These are phyloP conservation scores for Chlamydomonas eustigma DNA, from an alignment of 139 green algal genomes.

Conservation along the genomic window DNA sequence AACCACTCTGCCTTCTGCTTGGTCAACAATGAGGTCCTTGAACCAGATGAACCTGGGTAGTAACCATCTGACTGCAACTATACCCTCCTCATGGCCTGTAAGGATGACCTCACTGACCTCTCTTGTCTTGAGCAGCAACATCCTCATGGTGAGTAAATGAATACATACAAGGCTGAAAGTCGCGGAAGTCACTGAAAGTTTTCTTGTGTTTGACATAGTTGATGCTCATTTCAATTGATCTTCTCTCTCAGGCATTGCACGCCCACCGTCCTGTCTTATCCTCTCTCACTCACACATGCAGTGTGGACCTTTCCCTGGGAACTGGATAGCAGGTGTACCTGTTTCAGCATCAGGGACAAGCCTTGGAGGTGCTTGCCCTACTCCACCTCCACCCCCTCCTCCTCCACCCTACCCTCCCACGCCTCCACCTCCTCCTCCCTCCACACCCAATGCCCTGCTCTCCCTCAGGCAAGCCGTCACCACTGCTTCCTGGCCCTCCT, in stretches of 20 bases:
- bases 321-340: background rate
- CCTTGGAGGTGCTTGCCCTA: background rate
- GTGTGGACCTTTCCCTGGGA: background rate
- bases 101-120: conserved; percentile 4
- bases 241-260: background rate
- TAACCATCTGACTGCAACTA: background rate
- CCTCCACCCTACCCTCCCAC: background rate
- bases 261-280: background rate
- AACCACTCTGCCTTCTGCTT: background rate
- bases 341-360: background rate
- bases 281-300: background rate
- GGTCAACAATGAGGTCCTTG: background rate
- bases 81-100: background rate
- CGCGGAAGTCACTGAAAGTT: too few species aligned
- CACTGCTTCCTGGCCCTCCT: background rate
- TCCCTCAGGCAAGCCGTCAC: background rate
- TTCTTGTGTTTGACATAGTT: too few species aligned
- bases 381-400: background rate
- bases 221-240: background rate
- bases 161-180: background rate
- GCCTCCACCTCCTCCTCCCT: conserved; percentile 10
- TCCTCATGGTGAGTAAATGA: background rate
- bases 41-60: background rate
- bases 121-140: background rate
- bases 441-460: background rate